phyloP scores from a whole-genome alignment of 805 yeast genomes.

The Metschnikowia cubensis region DNA sequence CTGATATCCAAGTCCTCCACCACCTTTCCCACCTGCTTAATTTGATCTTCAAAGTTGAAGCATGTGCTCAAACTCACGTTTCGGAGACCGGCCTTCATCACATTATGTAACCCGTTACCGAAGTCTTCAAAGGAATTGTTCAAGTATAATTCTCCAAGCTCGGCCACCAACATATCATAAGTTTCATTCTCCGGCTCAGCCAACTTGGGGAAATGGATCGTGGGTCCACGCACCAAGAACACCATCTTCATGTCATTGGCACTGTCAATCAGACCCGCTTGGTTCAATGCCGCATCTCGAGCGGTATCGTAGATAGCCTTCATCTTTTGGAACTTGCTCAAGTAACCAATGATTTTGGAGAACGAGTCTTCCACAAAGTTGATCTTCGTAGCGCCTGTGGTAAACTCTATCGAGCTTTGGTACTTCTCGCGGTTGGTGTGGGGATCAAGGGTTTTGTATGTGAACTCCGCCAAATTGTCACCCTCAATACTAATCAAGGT shows the following conservation, averaged over 20 bases:
- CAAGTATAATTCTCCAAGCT: slow-evolving; percentile 79
- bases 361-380: slow-evolving; percentile 82
- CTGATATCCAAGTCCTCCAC: slow-evolving; percentile 60
- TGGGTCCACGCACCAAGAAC: slow-evolving; percentile 74
- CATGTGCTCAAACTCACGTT: slow-evolving; percentile 65
- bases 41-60: slow-evolving; percentile 45
- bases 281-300: slow-evolving; percentile 81
- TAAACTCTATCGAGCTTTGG: slow-evolving; percentile 55
- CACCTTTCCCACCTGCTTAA: slow-evolving; percentile 56
- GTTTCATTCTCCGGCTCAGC: slow-evolving; percentile 34
- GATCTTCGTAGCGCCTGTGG: slow-evolving; percentile 70
- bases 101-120: slow-evolving; percentile 40
- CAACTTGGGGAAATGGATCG: slow-evolving; percentile 68
- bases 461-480: slow-evolving; percentile 71
- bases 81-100: slow-evolving; percentile 64
- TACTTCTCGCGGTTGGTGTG: slow-evolving; percentile 46
- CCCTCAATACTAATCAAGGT: slow-evolving; percentile 78
- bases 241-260: slow-evolving; percentile 67
- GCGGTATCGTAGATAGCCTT: slow-evolving; percentile 87
- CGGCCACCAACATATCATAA: slow-evolving; percentile 62
- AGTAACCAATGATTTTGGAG: slow-evolving; percentile 58
- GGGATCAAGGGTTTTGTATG: slow-evolving; percentile 74
- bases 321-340: slow-evolving; percentile 77
- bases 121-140: slow-evolving; percentile 50
- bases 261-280: slow-evolving; percentile 60